phyloP scores from a whole-genome alignment of 208 protist genomes.

The Trypanosoma lewisi region DNA sequence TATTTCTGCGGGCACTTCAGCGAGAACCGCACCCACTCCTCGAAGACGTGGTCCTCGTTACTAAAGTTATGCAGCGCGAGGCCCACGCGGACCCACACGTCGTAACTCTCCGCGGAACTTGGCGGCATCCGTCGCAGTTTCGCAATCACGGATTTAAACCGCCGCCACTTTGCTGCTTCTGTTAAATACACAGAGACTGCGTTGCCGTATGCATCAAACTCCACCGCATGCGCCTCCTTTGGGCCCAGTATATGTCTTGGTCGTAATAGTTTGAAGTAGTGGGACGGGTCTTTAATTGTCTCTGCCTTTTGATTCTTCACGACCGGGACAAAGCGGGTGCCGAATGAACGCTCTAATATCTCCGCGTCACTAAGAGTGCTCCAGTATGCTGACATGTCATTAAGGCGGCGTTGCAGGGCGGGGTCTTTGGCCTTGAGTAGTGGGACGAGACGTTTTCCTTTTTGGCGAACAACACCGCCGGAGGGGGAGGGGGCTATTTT shows the following conservation, averaged over 20 bases:
- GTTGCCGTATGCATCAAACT: constrained; percentile 86
- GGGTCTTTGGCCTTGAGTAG: constrained; percentile 42
- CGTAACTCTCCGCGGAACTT: constrained; percentile 61
- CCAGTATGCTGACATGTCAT: constrained; percentile 48
- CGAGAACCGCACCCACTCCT: constrained; percentile 86
- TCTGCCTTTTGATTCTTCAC: constrained; percentile 13
- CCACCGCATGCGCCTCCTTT: constrained; percentile 38
- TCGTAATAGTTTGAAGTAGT: constrained; percentile 56
- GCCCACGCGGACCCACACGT: constrained; percentile 79
- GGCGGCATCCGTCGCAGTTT: constrained; percentile 61
- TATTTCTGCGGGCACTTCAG: constrained; percentile 77
- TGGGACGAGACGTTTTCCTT: constrained; percentile 39
- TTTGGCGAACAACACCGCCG: constrained; percentile 2
- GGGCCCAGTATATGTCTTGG: constrained; percentile 50
- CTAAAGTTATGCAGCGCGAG: constrained; percentile 87
- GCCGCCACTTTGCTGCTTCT: constrained; percentile 70
- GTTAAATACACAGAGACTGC: constrained; percentile 64
- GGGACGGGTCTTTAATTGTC: constrained; percentile 11
- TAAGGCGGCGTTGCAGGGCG: constrained; percentile 49
- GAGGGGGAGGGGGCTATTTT: constrained; percentile 35
- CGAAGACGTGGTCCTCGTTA: constrained; percentile 83
- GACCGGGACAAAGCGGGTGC: constrained; percentile 42
- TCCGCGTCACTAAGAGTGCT: constrained; percentile 61
- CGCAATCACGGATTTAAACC: constrained; percentile 53
- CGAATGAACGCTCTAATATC: constrained; percentile 68